Conservation (phyloP, 768 basidiomycete genomes). For the Termitomyces sp. region DNA sequence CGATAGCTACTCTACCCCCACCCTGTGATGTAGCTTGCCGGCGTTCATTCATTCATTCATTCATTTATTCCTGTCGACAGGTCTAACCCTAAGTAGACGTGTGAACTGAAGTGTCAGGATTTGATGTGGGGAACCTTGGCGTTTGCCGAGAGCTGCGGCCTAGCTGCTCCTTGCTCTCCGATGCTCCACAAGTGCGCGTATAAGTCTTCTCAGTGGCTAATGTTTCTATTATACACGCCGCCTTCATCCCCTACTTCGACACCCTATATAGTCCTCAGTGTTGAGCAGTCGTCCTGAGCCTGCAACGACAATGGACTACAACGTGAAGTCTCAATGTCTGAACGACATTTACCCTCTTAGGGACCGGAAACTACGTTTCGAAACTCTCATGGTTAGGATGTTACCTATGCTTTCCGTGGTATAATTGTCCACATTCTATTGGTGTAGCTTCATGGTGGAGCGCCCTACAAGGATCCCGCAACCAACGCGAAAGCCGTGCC, state of each 20-base stretch:
- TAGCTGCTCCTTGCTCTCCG: background rate
- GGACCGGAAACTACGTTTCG: slow-evolving; percentile 43
- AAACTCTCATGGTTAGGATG: slow-evolving; percentile 29
- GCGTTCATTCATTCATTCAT: too few relatives aligned
- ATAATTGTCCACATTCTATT: background rate
- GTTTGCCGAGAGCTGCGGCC: too few relatives aligned
- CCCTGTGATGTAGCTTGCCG: too few relatives aligned
- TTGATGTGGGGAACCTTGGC: too few relatives aligned
- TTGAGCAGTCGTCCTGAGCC: background rate
- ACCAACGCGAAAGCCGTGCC: slow-evolving; percentile 60
- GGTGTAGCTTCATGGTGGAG: slow-evolving; percentile 56
- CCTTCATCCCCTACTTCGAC: background rate
- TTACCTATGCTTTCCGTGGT: background rate
- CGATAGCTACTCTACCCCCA: too few relatives aligned
- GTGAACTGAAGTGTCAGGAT: too few relatives aligned
- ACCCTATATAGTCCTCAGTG: background rate
- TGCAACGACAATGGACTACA: slow-evolving; percentile 8
- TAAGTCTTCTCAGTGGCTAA: background rate
- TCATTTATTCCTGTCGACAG: too few relatives aligned
- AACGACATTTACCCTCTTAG: slow-evolving; percentile 19
- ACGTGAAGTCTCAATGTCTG: slow-evolving; percentile 4
- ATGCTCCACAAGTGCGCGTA: background rate
- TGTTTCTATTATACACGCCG: background rate
- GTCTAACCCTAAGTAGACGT: too few relatives aligned
- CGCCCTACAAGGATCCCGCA: slow-evolving; percentile 40